Conservation (phyloP, 129 eudicot species). For the Silybum marianum region DNA sequence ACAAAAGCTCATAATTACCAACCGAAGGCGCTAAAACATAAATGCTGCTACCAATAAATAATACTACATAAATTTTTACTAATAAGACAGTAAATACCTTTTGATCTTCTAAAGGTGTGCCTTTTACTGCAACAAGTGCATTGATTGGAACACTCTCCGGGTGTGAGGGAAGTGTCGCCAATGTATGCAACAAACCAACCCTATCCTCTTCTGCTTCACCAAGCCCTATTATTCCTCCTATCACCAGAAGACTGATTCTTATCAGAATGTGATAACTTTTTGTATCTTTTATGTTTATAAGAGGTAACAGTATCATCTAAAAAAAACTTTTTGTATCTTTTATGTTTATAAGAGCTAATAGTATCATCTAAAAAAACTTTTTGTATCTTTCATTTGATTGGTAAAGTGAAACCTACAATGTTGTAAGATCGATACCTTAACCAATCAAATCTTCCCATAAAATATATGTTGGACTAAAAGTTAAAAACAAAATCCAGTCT, state of each 20-base stretch:
- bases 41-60: background rate
- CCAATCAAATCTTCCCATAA: background rate
- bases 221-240: conserved; percentile 98
- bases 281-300: background rate
- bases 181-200: conserved; percentile 87
- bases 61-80: background rate
- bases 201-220: conserved; percentile 97
- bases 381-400: background rate
- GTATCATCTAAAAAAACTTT: background rate
- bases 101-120: conserved; percentile 96
- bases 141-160: conserved; percentile 99
- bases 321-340: background rate
- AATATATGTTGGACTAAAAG: background rate
- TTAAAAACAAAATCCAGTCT: background rate
- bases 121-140: conserved; percentile 93
- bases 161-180: conserved; percentile 95
- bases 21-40: background rate
- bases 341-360: background rate
- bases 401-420: background rate
- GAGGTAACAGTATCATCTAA: background rate
- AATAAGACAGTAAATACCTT: conserved; percentile 49
- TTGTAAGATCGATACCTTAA: background rate
- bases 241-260: conserved; percentile 21
- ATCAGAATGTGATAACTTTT: background rate
- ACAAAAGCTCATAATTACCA: background rate